Base-by-base conservation (phyloP, 2,329 filamentous ascomycete genomes). In the Nothophaeocryptopus gaeumannii region DNA sequence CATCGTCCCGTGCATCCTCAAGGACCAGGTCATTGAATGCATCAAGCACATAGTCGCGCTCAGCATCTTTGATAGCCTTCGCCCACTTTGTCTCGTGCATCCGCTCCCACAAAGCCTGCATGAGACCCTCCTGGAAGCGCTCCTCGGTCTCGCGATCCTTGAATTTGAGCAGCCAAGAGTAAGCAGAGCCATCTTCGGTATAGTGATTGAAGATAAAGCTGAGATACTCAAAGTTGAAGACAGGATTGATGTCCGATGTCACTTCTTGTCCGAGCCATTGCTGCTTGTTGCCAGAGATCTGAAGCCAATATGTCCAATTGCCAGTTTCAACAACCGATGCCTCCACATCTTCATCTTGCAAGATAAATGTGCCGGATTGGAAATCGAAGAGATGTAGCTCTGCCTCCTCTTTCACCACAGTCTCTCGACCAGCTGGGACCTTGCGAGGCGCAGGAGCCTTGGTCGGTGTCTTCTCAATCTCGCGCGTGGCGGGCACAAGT, bases 131-230 rank as follows among this genome's bases (percentile, higher is more conserved):
- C 67, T 99, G 93, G 68, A 99, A 96, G 26, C 81, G 80, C 67
- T 96, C 90, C 45, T 95, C 78, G 0, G 85, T 84, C 14, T 82
- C 75, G 60, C 90, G 86, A 59, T 96, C 87, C 63, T 86, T 89
- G 75, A 99, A 99, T 11, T 91, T 85, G 32, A 99, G 75, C 11
- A 99, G 80, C 92, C 93, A 99, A 1, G 93, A 99, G 69, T 91
- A 95, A 4, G 93, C 92, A 1, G 87, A 88, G 2, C 91, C 89
- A 69, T 96, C 89, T 32, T 85, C 80, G 11, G 86, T 81, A 68
- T 96, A 97, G 67, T 96, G 90, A 65, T 99, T 99, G 79, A 99
- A 99, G 64, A 99, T 96, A 68, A 97, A 97, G 0, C 92, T 97
- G n/a, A 96, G 78, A 63, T 92, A 97, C 69, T 99, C 93, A 59